Base-by-base conservation (phyloP, 106 monocot genomes). In the Alisma plantagoaquatica region DNA sequence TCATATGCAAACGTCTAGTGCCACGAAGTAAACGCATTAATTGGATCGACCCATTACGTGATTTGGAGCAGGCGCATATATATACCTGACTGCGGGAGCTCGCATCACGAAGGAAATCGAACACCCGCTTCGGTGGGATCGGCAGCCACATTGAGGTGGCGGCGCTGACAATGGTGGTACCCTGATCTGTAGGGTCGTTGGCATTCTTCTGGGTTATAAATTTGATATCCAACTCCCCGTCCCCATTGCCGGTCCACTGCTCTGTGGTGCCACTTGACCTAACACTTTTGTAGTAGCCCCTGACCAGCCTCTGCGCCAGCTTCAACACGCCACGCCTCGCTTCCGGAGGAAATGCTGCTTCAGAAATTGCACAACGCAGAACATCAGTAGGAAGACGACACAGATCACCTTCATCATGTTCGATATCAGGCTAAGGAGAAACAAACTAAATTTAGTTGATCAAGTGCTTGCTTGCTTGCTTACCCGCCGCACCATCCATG, bases 311-410 rank as follows among this genome's bases (percentile, higher is more conserved):
- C 66, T 92, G 86, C 7, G 92, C 92, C 16, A 92, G 66, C 32
- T 92, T 92, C 70, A 92, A 27, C 86, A 92, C 86, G 79, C 92
- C 77, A 54, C 77, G 86, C 63, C 86, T 78, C 42, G 86, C 86
- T 19, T 86, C 86, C 19, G 71, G 57, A 12, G n/a, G n/a, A n/a
- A n/a, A n/a, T n/a, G n/a, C n/a, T n/a, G n/a, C n/a, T n/a, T n/a
- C n/a, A n/a, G n/a, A n/a, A n/a, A n/a, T n/a, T n/a, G n/a, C n/a
- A n/a, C n/a, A n/a, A n/a, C n/a, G n/a, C n/a, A n/a, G n/a, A n/a
- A n/a, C n/a, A n/a, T n/a, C n/a, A n/a, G n/a, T n/a, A n/a, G n/a
- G n/a, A n/a, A n/a, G n/a, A n/a, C n/a, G n/a, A n/a, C n/a, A n/a
- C n/a, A n/a, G n/a, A n/a, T n/a, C n/a, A n/a, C n/a, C n/a, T n/a